Evolutionary conservation across 257 asterid species (phyloP).

Genomic region (Misopates orontium): DNA sequence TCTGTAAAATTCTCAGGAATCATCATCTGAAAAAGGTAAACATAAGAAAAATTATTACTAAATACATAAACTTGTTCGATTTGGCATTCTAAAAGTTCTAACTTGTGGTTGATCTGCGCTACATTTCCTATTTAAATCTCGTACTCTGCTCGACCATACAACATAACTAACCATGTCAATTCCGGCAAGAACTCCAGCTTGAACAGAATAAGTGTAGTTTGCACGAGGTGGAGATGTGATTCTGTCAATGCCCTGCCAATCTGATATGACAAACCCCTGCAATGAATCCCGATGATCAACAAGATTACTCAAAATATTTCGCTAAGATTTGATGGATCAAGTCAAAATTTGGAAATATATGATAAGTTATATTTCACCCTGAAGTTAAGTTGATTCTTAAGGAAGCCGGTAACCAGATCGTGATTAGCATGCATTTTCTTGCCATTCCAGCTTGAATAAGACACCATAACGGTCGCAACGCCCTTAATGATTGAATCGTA

Average conservation of each 20-base stretch:
- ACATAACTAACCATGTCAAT: constrained; percentile 74
- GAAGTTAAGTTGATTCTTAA: constrained; percentile 35
- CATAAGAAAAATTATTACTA: neutral
- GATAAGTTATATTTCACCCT: neutral
- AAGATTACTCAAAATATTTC: neutral
- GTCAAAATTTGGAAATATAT: neutral
- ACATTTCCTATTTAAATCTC: too few species aligned
- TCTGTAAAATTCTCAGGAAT: constrained; percentile 52
- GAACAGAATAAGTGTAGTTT: constrained; percentile 77
- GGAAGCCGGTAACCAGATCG: constrained; percentile 39
- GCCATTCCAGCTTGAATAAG: constrained; percentile 51
- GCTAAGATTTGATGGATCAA: neutral
- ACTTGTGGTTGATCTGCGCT: too few species aligned
- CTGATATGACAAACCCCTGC: constrained; percentile 89
- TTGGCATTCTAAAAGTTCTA: neutral
- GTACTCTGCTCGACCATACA: too few species aligned
- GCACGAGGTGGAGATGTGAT: constrained; percentile 73
- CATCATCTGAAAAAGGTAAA: constrained; percentile 45
- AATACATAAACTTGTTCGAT: neutral
- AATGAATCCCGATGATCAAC: constrained; percentile 16
- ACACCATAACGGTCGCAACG: constrained; percentile 47
- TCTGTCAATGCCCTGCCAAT: constrained; percentile 82
- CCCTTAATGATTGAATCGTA: constrained; percentile 41
- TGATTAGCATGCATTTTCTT: constrained; percentile 43
- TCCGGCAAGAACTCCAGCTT: constrained; percentile 78